Evolutionary conservation across 306 rosid species (phyloP), one percentile per base, ranked within the genome.

Genomic region (Chamaecrista fasciculata): DNA sequence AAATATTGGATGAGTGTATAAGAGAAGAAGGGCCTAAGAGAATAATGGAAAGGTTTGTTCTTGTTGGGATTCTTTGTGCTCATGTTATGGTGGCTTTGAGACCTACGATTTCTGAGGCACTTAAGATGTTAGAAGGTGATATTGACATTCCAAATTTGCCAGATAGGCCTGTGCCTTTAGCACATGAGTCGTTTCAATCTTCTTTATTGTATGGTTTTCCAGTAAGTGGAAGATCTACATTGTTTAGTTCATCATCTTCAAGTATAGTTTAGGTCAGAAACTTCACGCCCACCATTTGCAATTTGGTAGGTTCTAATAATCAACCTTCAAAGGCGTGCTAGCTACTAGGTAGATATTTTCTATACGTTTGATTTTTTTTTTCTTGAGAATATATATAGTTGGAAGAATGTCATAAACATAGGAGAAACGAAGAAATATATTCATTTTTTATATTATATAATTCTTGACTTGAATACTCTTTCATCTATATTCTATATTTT

Each of bases 81-180:
- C 96, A 92, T 79, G 95, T 81, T 6, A 84, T 85, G 88, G 96
- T 87, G 73, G 97, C 89, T 0, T 82, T 92, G n/a, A 87, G 96
- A 74, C 97, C 97, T n/a, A 89, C 95, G 0, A 81, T 85, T 40
- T 75, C 86, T 46, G 97, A 89, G 50, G 97, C 96, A 0, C 56
- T 89, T 4, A 87, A 73, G 86, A 92, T 89, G 96, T 66, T 91
- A 51, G 92, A 91, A 33, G 97, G 97, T 59, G 96, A 91, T 11
- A 87, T 84, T 77, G 97, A 89, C 40, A 89, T 89, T 76, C 96
- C 96, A 1, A 43, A 52, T 28, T 60, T 91, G 59, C 95, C 91
- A 8, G 91, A 87, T 6, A 81, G 96, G 63, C 96, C 97, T 40
- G 65, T 91, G 49, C 96, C 97, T 23, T 80, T 89, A 4, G 79